These are phyloP conservation scores for Ligustrum vulgare DNA, from an alignment of 257 asterid genomes.

Conservation along the genomic window DNA sequence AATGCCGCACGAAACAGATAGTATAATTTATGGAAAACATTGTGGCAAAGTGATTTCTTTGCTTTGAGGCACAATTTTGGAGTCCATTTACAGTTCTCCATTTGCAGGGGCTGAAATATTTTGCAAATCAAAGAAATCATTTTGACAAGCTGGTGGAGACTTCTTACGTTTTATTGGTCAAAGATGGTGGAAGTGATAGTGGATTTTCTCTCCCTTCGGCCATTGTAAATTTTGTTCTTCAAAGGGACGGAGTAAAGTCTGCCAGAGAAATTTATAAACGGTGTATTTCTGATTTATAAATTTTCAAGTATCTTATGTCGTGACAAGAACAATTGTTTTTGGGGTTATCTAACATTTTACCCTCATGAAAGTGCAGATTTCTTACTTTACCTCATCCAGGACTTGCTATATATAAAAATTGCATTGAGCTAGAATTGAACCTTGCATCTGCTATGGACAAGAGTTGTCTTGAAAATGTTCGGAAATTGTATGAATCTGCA, in stretches of 20 bases:
- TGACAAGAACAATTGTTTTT: background rate
- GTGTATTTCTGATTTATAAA: slow-evolving; percentile 35
- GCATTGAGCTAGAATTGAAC: slow-evolving; percentile 76
- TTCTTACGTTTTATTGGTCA: slow-evolving; percentile 49
- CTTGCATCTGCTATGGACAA: slow-evolving; percentile 64
- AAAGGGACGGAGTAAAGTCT: slow-evolving; percentile 64
- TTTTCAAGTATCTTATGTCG: slow-evolving; percentile 13
- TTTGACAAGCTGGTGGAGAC: slow-evolving; percentile 76
- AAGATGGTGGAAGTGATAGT: slow-evolving; percentile 72
- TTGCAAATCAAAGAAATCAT: slow-evolving; percentile 54
- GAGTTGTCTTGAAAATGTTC: slow-evolving; percentile 57
- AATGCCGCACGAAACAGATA: background rate
- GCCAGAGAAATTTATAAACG: slow-evolving; percentile 77
- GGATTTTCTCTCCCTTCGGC: slow-evolving; percentile 80
- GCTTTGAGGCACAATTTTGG: slow-evolving; percentile 4
- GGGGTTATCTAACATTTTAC: slow-evolving; percentile 17
- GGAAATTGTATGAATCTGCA: slow-evolving; percentile 77
- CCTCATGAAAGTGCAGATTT: slow-evolving; percentile 48
- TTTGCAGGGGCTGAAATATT: slow-evolving; percentile 80
- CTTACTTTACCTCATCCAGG: slow-evolving; percentile 91
- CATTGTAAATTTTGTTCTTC: slow-evolving; percentile 56
- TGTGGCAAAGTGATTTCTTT: background rate
- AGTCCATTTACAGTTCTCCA: slow-evolving; percentile 15
- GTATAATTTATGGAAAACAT: background rate
- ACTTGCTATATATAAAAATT: slow-evolving; percentile 52